These are phyloP conservation scores for Nyssa sinensis DNA, from an alignment of 148 eudicot genomes.

Conservation along the genomic window DNA sequence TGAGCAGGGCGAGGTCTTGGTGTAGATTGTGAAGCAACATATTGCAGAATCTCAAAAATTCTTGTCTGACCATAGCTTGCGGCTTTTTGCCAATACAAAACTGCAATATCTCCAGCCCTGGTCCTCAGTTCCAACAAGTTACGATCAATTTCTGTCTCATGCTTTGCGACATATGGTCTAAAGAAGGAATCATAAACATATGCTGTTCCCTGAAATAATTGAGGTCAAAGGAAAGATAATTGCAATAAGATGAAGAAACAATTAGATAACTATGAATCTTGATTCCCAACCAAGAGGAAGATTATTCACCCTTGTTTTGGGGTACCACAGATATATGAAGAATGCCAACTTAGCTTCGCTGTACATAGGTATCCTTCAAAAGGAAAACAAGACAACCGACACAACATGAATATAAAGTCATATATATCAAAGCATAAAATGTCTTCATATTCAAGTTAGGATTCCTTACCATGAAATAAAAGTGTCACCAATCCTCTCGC, in stretches of 20 bases:
- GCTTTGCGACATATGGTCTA: constrained; percentile 75
- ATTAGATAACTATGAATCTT: constrained; percentile 5
- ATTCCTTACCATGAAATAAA: constrained; percentile 81
- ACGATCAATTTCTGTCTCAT: constrained; percentile 91
- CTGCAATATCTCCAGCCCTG: constrained; percentile 82
- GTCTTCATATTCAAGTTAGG: not conserved
- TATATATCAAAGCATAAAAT: not conserved
- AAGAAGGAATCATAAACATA: constrained; percentile 91
- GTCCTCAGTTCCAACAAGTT: constrained; percentile 76
- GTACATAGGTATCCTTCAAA: constrained; percentile 92
- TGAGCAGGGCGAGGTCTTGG: constrained; percentile 62
- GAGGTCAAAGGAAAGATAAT: not conserved
- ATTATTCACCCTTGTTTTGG: constrained; percentile 69
- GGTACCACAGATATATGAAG: constrained; percentile 83
- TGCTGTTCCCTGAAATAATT: constrained; percentile 69
- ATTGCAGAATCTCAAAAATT: constrained; percentile 78
- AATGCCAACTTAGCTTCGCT: constrained; percentile 95
- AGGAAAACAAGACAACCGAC: constrained; percentile 13
- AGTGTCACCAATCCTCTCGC: constrained; percentile 78
- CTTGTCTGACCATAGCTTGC: constrained; percentile 81
- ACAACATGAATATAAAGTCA: constrained; percentile 7
- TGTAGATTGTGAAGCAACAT: constrained; percentile 79
- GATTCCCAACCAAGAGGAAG: constrained; percentile 3
- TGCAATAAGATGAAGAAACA: constrained; percentile 5
- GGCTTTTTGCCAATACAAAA: constrained; percentile 68